phyloP scores from a whole-genome alignment of 2,329 filamentous ascomycete genomes.

The Colletotrichum higginsianum region DNA sequence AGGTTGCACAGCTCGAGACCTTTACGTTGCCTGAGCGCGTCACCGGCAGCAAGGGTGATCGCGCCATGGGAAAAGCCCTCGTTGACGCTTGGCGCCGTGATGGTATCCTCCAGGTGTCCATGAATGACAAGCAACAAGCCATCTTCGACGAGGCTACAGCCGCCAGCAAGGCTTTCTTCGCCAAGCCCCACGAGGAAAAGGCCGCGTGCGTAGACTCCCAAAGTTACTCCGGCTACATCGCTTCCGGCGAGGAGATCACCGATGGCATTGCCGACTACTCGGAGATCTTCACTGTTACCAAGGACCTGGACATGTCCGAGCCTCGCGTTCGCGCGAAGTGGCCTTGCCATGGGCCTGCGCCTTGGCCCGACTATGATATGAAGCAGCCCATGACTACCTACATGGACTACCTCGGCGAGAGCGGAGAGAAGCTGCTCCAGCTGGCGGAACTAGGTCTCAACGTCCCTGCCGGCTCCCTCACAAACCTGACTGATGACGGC shows the following conservation, averaged over 20 bases:
- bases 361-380: conserved; percentile 62
- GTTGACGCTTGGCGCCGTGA: conserved; percentile 60
- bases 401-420: conserved; percentile 57
- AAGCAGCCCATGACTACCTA: conserved; percentile 57
- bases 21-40: conserved; percentile 58
- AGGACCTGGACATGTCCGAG: conserved; percentile 59
- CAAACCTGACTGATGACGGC: conserved; percentile 60
- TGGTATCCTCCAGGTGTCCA: conserved; percentile 63
- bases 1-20: conserved; percentile 52
- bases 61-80: conserved; percentile 56
- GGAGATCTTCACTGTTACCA: conserved; percentile 68
- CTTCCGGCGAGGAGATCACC: conserved; percentile 64
- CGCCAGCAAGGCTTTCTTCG: conserved; percentile 58
- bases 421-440: conserved; percentile 61
- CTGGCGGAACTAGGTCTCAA: conserved; percentile 62
- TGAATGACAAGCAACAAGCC: conserved; percentile 52
- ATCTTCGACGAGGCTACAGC: conserved; percentile 55
- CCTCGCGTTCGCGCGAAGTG: conserved; percentile 57
- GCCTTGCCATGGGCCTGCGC: conserved; percentile 65
- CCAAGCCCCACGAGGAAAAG: conserved; percentile 54
- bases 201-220: conserved; percentile 59
- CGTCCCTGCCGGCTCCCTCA: conserved; percentile 57
- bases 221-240: conserved; percentile 65
- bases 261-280: conserved; percentile 66
- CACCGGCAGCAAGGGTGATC: conserved; percentile 52